A percentile compares a stretch with the other conserved stretches of the same genome.
phyloP scores from a whole-genome alignment of 164 flowering plant genomes.

The Sextonia rubra region DNA sequence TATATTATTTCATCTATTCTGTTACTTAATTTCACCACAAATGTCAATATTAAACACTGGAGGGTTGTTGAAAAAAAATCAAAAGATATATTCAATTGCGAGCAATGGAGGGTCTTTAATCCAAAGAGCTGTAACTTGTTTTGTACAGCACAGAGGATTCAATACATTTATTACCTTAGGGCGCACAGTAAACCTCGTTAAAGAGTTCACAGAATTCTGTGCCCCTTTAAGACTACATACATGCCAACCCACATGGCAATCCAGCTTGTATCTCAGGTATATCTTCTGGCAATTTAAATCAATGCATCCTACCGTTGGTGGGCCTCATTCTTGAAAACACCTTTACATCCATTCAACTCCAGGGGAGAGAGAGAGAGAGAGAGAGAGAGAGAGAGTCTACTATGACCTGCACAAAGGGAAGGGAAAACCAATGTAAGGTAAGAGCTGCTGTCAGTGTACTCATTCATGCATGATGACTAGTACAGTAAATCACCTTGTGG shows the following conservation, averaged over 20 bases:
- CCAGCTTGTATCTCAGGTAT: background rate
- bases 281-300: background rate
- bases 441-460: background rate
- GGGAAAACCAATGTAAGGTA: background rate
- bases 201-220: background rate
- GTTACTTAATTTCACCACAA: too few relatives aligned
- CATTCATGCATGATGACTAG: too few relatives aligned
- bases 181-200: background rate
- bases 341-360: too few relatives aligned
- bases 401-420: conserved; percentile 5
- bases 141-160: too few relatives aligned
- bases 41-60: too few relatives aligned
- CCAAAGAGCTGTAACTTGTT: too few relatives aligned
- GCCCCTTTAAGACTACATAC: background rate
- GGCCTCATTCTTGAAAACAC: background rate
- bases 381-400: background rate
- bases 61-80: too few relatives aligned
- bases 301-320: background rate
- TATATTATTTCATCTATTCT: too few relatives aligned
- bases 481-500: conserved; percentile 22
- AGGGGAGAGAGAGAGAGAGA: background rate
- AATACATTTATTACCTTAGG: background rate
- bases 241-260: background rate
- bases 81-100: too few relatives aligned
- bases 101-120: too few relatives aligned